Percentiles rank a stretch among this genome's conserved stretches.
Conservation (phyloP, 164 flowering plant species). For the Kalanchoe fedtschenkoi region DNA sequence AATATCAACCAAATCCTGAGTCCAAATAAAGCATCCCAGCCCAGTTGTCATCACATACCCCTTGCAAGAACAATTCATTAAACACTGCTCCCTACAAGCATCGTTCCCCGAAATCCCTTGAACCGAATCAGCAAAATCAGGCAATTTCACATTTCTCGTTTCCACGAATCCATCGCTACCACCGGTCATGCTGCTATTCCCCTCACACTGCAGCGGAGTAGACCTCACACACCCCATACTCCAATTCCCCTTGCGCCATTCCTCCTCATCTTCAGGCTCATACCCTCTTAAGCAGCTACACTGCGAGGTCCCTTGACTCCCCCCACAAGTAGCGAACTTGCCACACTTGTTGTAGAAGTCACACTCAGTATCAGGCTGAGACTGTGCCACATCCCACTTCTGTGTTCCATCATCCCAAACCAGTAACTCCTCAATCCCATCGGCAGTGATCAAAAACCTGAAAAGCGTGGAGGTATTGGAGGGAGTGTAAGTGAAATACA, state of each 20-base stretch:
- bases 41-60: not conserved
- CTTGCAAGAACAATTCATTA: slow-evolving; percentile 5
- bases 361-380: slow-evolving; percentile 31
- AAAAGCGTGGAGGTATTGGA: slow-evolving; percentile 16
- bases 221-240: slow-evolving; percentile 48
- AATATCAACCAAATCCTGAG: slow-evolving; percentile 10
- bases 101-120: not conserved
- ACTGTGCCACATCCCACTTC: slow-evolving; percentile 24
- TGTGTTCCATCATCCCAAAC: slow-evolving; percentile 24
- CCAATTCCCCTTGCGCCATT: slow-evolving; percentile 57
- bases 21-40: slow-evolving; percentile 12
- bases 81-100: slow-evolving; percentile 5
- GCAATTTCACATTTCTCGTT: slow-evolving; percentile 8
- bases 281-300: slow-evolving; percentile 53
- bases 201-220: slow-evolving; percentile 22
- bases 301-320: not conserved
- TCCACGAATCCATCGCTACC: slow-evolving; percentile 13
- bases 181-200: slow-evolving; percentile 10
- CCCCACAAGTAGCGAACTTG: slow-evolving; percentile 33
- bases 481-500: slow-evolving; percentile 27
- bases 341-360: slow-evolving; percentile 53
- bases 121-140: slow-evolving; percentile 8
- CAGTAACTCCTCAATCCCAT: slow-evolving; percentile 34
- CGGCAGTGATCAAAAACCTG: slow-evolving; percentile 25
- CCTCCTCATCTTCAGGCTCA: slow-evolving; percentile 17